These are phyloP conservation scores for Fonsecaea pugnacius DNA, from an alignment of 2,329 filamentous ascomycete species.

Conservation along the genomic window DNA sequence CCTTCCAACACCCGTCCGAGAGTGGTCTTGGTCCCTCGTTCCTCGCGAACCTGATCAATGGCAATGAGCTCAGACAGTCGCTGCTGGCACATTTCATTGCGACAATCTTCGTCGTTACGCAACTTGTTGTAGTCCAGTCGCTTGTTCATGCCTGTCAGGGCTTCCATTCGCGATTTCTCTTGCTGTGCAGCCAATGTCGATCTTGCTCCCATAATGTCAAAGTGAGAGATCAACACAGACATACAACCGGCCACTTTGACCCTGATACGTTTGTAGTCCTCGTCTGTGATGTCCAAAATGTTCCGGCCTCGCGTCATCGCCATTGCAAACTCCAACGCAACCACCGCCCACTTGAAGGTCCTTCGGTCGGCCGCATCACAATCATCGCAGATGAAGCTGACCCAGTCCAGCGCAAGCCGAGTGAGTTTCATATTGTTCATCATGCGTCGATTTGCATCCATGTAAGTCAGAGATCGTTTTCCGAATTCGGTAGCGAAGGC, in stretches of 20 bases:
- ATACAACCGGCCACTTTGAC: conserved; percentile 95
- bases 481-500: conserved; percentile 99
- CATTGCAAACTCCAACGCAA: conserved; percentile 95
- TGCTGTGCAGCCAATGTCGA: conserved; percentile 92
- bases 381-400: conserved; percentile 96
- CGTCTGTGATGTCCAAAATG: conserved; percentile 85
- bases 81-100: conserved; percentile 72
- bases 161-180: conserved; percentile 85
- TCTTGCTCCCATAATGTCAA: conserved; percentile 97
- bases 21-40: conserved; percentile 80
- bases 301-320: conserved; percentile 93
- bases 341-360: conserved; percentile 96
- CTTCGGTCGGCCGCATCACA: conserved; percentile 91
- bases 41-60: conserved; percentile 77
- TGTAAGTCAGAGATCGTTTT: conserved; percentile 88
- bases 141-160: conserved; percentile 74
- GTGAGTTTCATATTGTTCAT: conserved; percentile 98
- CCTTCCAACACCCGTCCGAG: conserved; percentile 90
- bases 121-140: conserved; percentile 72
- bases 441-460: conserved; percentile 91
- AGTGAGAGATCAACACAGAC: conserved; percentile 95
- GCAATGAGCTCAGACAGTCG: conserved; percentile 73
- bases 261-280: conserved; percentile 81
- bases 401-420: conserved; percentile 92
- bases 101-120: conserved; percentile 83